Percentiles rank a stretch among this genome's conserved stretches.
Conservation (phyloP, 148 eudicot genomes). For the Gaultheria prostrata region DNA sequence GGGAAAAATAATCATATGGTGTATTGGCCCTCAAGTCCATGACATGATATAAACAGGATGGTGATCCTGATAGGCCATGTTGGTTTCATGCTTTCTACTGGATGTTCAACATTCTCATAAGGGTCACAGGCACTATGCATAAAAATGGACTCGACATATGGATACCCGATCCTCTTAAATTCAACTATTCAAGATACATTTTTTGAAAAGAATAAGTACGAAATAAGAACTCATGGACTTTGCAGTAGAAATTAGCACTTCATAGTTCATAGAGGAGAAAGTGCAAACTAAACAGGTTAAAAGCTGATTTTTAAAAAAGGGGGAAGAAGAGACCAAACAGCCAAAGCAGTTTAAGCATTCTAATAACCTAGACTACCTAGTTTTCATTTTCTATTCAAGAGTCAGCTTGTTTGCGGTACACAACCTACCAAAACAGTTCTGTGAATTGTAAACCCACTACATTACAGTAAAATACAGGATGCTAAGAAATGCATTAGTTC, state of each 20-base stretch:
- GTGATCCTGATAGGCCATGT: background rate
- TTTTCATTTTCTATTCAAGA: background rate
- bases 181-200: background rate
- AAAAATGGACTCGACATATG: background rate
- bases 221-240: background rate
- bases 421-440: background rate
- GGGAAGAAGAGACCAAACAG: background rate
- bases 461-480: background rate
- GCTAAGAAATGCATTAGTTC: background rate
- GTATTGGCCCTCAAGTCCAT: background rate
- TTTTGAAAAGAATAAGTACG: background rate
- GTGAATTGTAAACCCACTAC: background rate
- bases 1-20: background rate
- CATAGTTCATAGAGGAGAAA: background rate
- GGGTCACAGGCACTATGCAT: background rate
- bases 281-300: constrained; percentile 5
- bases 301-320: background rate
- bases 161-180: background rate
- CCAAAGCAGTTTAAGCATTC: constrained; percentile 3
- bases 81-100: background rate
- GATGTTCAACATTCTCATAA: background rate
- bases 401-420: background rate
- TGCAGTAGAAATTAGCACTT: background rate
- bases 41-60: background rate
- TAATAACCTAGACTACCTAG: background rate